Percentiles rank a stretch among this genome's conserved stretches.
These are phyloP conservation scores for Lecanicillium sp. DNA, from an alignment of 2,329 filamentous ascomycete species.

Conservation along the genomic window DNA sequence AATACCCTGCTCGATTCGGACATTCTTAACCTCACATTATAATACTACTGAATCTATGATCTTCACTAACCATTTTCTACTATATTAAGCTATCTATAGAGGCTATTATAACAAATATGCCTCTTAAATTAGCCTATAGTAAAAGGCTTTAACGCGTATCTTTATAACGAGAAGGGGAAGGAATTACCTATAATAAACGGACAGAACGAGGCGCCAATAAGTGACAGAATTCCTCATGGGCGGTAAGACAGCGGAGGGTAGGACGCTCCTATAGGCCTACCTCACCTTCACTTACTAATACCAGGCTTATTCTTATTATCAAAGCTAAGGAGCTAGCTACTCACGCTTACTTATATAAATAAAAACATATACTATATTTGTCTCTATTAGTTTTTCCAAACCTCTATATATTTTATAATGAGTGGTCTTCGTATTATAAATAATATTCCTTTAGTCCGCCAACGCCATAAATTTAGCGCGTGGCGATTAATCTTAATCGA, in stretches of 20 bases:
- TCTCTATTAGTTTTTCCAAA: neutral
- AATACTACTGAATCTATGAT: too few species aligned
- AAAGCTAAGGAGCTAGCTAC: too few species aligned
- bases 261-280: neutral
- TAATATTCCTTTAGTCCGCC: neutral
- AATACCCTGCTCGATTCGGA: too few species aligned
- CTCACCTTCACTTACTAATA: neutral
- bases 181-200: too few species aligned
- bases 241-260: neutral
- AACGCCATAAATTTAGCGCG: neutral
- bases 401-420: neutral
- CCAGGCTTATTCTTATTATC: neutral
- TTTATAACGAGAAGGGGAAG: too few species aligned
- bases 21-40: too few species aligned
- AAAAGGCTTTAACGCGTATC: too few species aligned
- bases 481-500: neutral
- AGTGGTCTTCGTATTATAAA: neutral
- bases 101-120: too few species aligned
- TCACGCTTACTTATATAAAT: neutral
- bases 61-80: too few species aligned
- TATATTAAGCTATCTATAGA: too few species aligned
- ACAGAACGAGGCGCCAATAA: too few species aligned
- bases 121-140: too few species aligned
- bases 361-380: neutral
- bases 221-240: constrained; percentile 3